phyloP scores from a whole-genome alignment of 805 yeast species.

The Yarrowia deformans region DNA sequence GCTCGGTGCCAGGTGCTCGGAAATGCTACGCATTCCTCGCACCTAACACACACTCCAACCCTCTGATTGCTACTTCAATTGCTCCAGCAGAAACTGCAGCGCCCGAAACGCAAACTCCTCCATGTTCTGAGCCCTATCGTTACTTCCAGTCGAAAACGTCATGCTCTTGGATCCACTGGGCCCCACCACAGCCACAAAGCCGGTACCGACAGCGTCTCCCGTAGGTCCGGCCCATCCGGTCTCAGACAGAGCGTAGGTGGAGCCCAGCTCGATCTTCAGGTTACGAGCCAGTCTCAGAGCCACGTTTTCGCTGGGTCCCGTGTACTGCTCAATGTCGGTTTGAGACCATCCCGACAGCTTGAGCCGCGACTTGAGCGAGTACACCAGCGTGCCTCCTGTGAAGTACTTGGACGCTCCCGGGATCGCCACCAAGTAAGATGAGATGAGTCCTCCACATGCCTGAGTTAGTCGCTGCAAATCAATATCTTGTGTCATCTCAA shows the following conservation, averaged over 20 bases:
- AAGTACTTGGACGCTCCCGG: constrained; percentile 87
- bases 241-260: constrained; percentile 81
- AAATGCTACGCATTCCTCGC: not conserved
- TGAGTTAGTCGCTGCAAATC: too few relatives aligned
- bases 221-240: constrained; percentile 88
- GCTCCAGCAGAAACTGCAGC: constrained; percentile 47
- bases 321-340: constrained; percentile 71
- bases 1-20: too few relatives aligned
- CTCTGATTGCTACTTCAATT: constrained; percentile 19
- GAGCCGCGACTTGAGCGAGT: constrained; percentile 75
- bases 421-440: constrained; percentile 79
- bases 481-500: too few relatives aligned
- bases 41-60: not conserved
- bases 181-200: constrained; percentile 51
- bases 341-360: constrained; percentile 81
- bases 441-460: constrained; percentile 87
- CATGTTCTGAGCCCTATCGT: constrained; percentile 74
- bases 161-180: constrained; percentile 47
- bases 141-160: constrained; percentile 53
- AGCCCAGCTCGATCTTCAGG: constrained; percentile 78
- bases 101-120: constrained; percentile 74
- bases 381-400: constrained; percentile 83
- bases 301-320: constrained; percentile 82
- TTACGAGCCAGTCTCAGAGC: constrained; percentile 80
- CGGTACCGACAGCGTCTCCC: constrained; percentile 45